A percentile compares a stretch with the other conserved stretches of the same genome.
phyloP scores from a whole-genome alignment of 1,139 yeast species.

The Meyerozyma guilliermondii region DNA sequence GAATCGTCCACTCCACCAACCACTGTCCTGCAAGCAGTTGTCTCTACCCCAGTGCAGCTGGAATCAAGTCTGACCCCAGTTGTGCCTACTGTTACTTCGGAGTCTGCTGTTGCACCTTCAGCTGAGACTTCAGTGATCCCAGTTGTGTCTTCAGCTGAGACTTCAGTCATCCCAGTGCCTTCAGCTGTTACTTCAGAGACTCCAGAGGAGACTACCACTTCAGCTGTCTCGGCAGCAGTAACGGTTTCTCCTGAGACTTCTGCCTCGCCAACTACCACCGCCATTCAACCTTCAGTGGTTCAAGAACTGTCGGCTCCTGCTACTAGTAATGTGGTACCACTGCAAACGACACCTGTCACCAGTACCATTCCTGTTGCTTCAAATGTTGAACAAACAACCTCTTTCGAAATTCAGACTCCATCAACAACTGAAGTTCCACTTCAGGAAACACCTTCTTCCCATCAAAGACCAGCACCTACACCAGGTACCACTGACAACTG shows the following conservation, averaged over 20 bases:
- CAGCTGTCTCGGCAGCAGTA: neutral
- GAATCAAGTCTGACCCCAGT: neutral
- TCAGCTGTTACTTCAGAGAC: neutral
- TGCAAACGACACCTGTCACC: constrained; percentile 4
- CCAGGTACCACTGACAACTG: constrained; percentile 26
- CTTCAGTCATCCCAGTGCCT: neutral
- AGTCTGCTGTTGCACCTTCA: neutral
- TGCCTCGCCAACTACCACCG: neutral
- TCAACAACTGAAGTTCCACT: constrained; percentile 1
- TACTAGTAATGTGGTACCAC: constrained; percentile 6
- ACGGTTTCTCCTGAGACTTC: constrained; percentile 1
- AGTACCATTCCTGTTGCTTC: constrained; percentile 4
- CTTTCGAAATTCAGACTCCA: constrained; percentile 4
- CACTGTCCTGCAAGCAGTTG: neutral
- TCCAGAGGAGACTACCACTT: neutral
- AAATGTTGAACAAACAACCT: constrained; percentile 3
- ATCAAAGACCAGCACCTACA: constrained; percentile 4
- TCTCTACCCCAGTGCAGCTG: constrained; percentile 2
- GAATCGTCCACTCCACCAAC: neutral
- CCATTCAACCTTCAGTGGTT: constrained; percentile 1
- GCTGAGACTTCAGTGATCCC: too few species aligned
- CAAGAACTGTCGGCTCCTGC: constrained; percentile 3
- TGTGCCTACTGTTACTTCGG: neutral
- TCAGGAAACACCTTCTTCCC: constrained; percentile 1
- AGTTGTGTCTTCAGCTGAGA: neutral